Evolutionary conservation across 2,329 filamentous ascomycete genomes (phyloP), one percentile per base, ranked within the genome.

Genomic region (Alternaria tenuissima): DNA sequence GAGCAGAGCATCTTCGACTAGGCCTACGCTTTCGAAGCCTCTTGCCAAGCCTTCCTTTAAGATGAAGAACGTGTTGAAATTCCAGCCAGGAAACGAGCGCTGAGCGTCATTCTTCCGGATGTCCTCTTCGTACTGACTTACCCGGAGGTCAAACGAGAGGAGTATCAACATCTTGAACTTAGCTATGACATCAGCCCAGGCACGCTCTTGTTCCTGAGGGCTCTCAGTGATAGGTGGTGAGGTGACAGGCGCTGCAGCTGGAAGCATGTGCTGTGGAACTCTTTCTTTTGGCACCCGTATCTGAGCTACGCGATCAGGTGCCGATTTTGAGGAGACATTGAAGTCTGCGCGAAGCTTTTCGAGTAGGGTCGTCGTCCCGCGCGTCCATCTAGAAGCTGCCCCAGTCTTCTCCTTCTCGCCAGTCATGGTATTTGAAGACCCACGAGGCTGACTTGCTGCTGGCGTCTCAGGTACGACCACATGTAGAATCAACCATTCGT

Each of bases 41-140:
- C 92, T 87, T 1, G 95, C 94, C 36, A 99, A 82, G 0, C 95
- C 95, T 78, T 99, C 95, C 74, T 99, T 99, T 8, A 99, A 84
- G 16, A 99, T 94, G 76, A 99, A 99, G 76, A 99, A 99, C 0
- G 95, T 99, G 79, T 95, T 98, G 76, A 99, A 99, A 74, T 99
- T 99, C 95, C 95, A 99, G 0, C 95, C 95, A 0, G 95, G 95
- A 18, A 99, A 81, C 34, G 84, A 89, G 47, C 94, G 87, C 76
- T 98, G 94, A 0, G 90, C 87, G 69, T 98, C 94, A 73, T 94
- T 95, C 77, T 97, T 95, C 64, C 92, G 91, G 68, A 99, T 97
- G 69, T 99, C 95, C 61, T 97, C 94, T 78, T 99, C 95, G 76
- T 99, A 99, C 72, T 98, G 94, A 20, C 87, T 89, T 1, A 99